These are phyloP conservation scores for Leishmania lainsoni DNA, from an alignment of 208 protist genomes.

Conservation along the genomic window DNA sequence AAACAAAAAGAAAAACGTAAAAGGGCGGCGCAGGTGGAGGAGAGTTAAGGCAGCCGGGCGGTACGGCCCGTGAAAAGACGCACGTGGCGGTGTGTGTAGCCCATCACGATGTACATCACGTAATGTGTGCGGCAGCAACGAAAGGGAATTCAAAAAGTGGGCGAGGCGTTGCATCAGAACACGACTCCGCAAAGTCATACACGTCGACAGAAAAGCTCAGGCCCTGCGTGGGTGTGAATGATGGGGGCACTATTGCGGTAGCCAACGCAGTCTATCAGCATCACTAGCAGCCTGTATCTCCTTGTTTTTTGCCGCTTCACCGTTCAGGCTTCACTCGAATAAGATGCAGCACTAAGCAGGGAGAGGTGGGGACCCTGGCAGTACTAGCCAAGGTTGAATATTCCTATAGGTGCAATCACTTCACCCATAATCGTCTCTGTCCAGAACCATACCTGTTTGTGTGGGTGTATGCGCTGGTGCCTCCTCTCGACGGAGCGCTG, in stretches of 20 bases:
- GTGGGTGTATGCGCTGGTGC: background rate
- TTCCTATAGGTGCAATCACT: background rate
- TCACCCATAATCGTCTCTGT: background rate
- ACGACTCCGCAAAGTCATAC: background rate
- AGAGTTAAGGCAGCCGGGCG: background rate
- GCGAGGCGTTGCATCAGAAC: background rate
- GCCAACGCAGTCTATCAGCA: background rate
- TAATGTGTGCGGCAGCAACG: background rate
- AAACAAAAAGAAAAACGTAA: slow-evolving; percentile 10
- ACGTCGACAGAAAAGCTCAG: background rate
- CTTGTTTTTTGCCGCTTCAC: background rate
- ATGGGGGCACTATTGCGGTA: background rate
- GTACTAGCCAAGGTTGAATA: background rate
- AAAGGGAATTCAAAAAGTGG: background rate
- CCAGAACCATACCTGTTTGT: background rate
- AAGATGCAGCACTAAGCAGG: background rate
- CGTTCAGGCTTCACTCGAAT: background rate
- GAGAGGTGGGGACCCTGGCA: background rate
- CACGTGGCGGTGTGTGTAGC: background rate
- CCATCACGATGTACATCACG: background rate
- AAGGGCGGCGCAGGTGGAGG: background rate
- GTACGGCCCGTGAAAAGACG: background rate
- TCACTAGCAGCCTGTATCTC: background rate
- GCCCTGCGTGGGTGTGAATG: background rate
- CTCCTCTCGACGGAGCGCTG: background rate